Base-by-base conservation (phyloP, 805 yeast species). In the Sugiyamaella boreocaroliniensis region DNA sequence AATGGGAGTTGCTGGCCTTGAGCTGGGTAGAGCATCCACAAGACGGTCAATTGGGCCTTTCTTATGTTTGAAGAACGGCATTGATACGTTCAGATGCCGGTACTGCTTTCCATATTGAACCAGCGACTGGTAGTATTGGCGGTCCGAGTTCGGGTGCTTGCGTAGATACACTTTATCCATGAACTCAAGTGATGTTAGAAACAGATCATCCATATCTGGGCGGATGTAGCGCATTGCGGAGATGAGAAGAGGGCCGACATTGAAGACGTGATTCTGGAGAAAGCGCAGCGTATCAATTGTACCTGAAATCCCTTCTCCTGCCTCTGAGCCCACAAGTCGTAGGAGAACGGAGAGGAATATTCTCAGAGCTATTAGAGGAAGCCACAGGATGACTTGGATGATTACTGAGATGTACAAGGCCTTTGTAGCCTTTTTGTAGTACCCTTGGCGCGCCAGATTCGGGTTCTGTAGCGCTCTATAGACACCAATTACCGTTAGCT, bases 401-500 rank as follows among this genome's bases (percentile, higher is more conserved):
- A 62, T 54, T 29, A 75, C 52, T 40, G 81, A 76, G 46, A 68
- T 50, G 29, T 62, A 61, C 41, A 76, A 51, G 4, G 76, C 72
- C 14, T 59, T 56, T 0, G 67, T 52, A 0, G 75, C 76, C 56
- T 67, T 70, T 29, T 61, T 53, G 51, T 71, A 74, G 66, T 69
- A 74, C 29, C 64, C 64, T 32, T 64, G 61, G 34, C 69, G 64
- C 29, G 65, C 60, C 48, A 76, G 58, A 5, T 66, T 62, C 1
- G 79, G 78, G 59, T 77, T 77, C 51, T 69, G 74, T 12, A 76
- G 61, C 1, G 77, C 73, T 26, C 82, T 61, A 54, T 72, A 77
- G 1, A 72, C 71, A 4, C 83, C 82, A 8, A 78, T 62, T 8
- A 78, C 45, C 0, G 81, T 76, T 41, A 81, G 66, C 65, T 80